Base-by-base conservation (phyloP, 805 yeast species). In the Wickerhamiella sergipiensis region DNA sequence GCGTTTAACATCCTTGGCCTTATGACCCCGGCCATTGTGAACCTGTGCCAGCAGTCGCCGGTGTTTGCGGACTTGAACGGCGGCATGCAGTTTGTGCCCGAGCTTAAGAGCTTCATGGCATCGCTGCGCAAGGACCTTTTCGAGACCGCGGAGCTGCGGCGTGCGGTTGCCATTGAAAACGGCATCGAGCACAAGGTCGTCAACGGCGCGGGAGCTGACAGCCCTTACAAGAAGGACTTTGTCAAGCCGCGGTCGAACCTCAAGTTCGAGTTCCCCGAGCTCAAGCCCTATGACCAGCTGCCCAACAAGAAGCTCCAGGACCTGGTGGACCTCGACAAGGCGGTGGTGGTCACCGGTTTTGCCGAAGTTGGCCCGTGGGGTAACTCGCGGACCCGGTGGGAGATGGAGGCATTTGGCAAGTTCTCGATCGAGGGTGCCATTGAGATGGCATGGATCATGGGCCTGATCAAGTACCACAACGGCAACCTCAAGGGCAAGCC, bases 371-470 rank as follows among this genome's bases (percentile, higher is more conserved):
- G 97, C 66, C 98, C 98, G 64, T 94, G 97, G 95, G 98, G 98
- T 79, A 88, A 89, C 68, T 72, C 98, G 39, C 85, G 97, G 78
- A 92, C 98, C 52, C 81, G 98, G 77, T 92, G 98, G 98, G 97
- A 92, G 71, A 92, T 92, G 95, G 98, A 92, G 73, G 86, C 97
- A 45, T 59, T 68, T 54, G 98, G 98, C 63, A 87, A 85, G 65
- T 92, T 92, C 71, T 89, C 97, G 9, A 74, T 92, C 61, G 98
- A 92, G 72, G 98, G 98, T 64, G 84, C 96, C 65, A 83, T 92
- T 65, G 98, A 92, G 74, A 89, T 92, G 95, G 97, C 99, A 47
- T 92, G 97, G 97, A 89, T 92, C 61, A 92, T 92, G 97, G 97
- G 97, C 59, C 78, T 85, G 66, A 89, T 92, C 73, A 87, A 86